Conservation (phyloP, 78 protist species). For the Tieghemostelium lacteum region DNA sequence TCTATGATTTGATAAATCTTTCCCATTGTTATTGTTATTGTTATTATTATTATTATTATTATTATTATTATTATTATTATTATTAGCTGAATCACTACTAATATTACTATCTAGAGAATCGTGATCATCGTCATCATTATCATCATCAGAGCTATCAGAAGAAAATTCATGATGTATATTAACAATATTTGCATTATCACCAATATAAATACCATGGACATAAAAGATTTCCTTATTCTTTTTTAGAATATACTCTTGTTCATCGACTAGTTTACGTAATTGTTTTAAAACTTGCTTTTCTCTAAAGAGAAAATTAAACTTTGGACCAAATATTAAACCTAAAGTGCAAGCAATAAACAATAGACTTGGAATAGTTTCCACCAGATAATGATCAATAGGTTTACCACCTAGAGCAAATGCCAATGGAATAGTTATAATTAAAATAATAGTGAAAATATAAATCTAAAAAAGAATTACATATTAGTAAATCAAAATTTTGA, state of each 20-base stretch:
- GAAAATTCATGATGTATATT: constrained; percentile 24
- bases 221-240: constrained; percentile 49
- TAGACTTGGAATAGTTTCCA: background rate
- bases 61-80: constrained; percentile 22
- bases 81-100: constrained; percentile 12
- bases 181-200: constrained; percentile 7
- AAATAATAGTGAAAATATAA: constrained; percentile 30
- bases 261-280: constrained; percentile 32
- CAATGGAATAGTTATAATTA: constrained; percentile 27
- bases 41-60: constrained; percentile 23
- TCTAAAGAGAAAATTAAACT: constrained; percentile 34
- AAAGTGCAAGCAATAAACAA: constrained; percentile 12
- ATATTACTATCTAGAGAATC: background rate
- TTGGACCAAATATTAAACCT: constrained; percentile 37
- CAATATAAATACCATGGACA: constrained; percentile 36
- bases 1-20: background rate
- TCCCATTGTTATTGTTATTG: background rate
- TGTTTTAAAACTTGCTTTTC: background rate
- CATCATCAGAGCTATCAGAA: background rate
- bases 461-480: constrained; percentile 1
- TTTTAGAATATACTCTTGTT: constrained; percentile 49
- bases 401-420: constrained; percentile 2
- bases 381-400: constrained; percentile 12
- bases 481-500: background rate
- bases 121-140: background rate